Base-by-base conservation (phyloP, 2,329 filamentous ascomycete genomes). In the Microdochium bolleyi region DNA sequence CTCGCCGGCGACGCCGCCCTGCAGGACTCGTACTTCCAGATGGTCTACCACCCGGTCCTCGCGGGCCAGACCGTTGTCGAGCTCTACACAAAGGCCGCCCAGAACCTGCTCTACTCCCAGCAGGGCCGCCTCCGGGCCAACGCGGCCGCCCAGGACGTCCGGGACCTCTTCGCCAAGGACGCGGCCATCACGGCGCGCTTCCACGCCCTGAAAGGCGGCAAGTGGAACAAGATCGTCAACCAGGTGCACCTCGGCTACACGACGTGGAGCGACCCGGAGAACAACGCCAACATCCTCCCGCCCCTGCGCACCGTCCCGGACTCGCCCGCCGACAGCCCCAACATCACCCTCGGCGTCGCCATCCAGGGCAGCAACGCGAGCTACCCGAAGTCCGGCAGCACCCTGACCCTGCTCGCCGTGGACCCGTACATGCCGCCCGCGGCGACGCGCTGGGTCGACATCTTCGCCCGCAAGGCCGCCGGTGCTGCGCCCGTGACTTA, bases 221-320 rank as follows among this genome's bases (percentile, higher is more conserved):
- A 86, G 65, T 84, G 82, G 82, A 75, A 71, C 58, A 73, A 80
- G 62, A 82, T 86, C 63, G 73, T 85, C 63, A 77, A 83, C 57
- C 82, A 46, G 41, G 41, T 46, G n/a, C 41, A 46, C 13, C 65
- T 81, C 9, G 77, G 77, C 21, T 81, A 77, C 1, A 74, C 72
- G 16, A 66, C 68, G 9, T 80, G 78, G 57, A 60, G 62, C 1
- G 68, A 65, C 3, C 67, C 72, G 55, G 74, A 76, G 53, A 67
- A 64, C 49, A 77, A 74, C 56, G 67, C 63, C 2, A 70, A 67
- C 34, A 53, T 60, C 3, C 62, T 67, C 2, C 24, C 44, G 30
- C 59, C 60, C 5, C 56, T 62, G 30, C 62, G 67, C 51, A 61
- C 66, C 48, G 60, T 67, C 48, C 54, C 52, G 13, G 58, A 22